Conservation (phyloP, 768 basidiomycete genomes). For the Auriscalpium orientale region DNA sequence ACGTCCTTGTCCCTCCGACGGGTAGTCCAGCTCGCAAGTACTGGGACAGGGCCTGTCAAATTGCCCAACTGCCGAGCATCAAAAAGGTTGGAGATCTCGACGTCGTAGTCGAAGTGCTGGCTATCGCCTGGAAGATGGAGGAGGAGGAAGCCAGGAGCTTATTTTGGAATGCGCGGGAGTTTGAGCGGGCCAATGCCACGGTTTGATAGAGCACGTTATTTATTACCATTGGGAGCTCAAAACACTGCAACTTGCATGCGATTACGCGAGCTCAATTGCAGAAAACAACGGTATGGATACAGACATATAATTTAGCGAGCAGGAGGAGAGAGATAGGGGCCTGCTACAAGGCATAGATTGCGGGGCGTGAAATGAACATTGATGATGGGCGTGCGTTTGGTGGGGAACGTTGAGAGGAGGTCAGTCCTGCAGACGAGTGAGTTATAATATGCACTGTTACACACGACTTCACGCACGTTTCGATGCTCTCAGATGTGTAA, state of each 20-base stretch:
- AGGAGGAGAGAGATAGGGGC: constrained; percentile 60
- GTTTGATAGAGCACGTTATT: too few species aligned
- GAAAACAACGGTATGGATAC: too few species aligned
- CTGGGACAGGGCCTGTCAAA: too few species aligned
- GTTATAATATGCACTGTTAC: not conserved
- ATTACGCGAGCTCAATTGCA: too few species aligned
- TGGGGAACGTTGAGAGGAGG: constrained; percentile 84
- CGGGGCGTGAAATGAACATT: constrained; percentile 93
- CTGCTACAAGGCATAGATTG: constrained; percentile 87
- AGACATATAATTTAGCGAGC: constrained; percentile 2
- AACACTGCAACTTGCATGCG: too few species aligned
- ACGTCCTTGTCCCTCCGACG: too few species aligned
- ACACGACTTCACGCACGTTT: constrained; percentile 51
- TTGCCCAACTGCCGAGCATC: too few species aligned
- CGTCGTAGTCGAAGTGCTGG: not conserved
- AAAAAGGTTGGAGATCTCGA: not conserved
- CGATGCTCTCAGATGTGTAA: constrained; percentile 44
- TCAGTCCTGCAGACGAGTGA: constrained; percentile 50
- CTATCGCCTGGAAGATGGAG: not conserved
- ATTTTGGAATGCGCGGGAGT: too few species aligned
- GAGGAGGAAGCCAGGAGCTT: too few species aligned
- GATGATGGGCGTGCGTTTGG: constrained; percentile 89
- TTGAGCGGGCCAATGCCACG: too few species aligned
- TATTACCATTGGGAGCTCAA: too few species aligned
- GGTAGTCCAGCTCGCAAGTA: too few species aligned